Conservation (phyloP, 306 rosid species). For the Vigna nakashimae region DNA sequence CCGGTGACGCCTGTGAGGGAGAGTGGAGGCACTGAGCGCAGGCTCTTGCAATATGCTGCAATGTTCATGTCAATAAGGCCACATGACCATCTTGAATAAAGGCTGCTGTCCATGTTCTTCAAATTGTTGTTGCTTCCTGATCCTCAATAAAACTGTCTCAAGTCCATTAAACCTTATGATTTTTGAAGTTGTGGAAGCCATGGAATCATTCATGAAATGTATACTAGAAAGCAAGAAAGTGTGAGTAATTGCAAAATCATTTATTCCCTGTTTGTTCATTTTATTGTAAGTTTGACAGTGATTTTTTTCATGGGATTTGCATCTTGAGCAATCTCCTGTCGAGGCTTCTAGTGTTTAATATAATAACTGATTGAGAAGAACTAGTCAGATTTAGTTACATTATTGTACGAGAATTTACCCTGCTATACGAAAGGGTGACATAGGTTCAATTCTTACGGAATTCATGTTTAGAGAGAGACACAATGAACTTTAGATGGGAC, state of each 20-base stretch:
- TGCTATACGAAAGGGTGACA: too few relatives aligned
- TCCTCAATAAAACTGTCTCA: slow-evolving; percentile 32
- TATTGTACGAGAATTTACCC: too few relatives aligned
- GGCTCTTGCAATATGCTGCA: slow-evolving; percentile 92
- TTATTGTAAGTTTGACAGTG: background rate
- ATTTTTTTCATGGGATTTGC: background rate
- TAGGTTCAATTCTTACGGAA: too few relatives aligned
- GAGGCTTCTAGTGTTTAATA: background rate
- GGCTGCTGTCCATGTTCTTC: slow-evolving; percentile 18
- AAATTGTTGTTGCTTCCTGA: background rate
- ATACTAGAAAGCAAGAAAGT: slow-evolving; percentile 4
- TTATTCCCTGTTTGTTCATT: slow-evolving; percentile 14
- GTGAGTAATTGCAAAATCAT: slow-evolving; percentile 3
- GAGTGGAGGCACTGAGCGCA: slow-evolving; percentile 60
- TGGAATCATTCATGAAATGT: slow-evolving; percentile 25
- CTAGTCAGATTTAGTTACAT: background rate
- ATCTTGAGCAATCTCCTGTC: background rate
- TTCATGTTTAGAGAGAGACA: too few relatives aligned
- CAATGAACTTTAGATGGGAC: too few relatives aligned
- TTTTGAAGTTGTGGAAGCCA: slow-evolving; percentile 3
- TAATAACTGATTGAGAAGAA: background rate
- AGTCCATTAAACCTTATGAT: slow-evolving; percentile 5
- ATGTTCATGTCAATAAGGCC: slow-evolving; percentile 97
- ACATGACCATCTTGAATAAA: slow-evolving; percentile 90
- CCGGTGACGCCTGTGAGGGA: slow-evolving; percentile 71